Percentiles rank a stretch among this genome's conserved stretches.
Conservation (phyloP, 2,329 filamentous ascomycete genomes). For the Penicillium fuscoglaucum region DNA sequence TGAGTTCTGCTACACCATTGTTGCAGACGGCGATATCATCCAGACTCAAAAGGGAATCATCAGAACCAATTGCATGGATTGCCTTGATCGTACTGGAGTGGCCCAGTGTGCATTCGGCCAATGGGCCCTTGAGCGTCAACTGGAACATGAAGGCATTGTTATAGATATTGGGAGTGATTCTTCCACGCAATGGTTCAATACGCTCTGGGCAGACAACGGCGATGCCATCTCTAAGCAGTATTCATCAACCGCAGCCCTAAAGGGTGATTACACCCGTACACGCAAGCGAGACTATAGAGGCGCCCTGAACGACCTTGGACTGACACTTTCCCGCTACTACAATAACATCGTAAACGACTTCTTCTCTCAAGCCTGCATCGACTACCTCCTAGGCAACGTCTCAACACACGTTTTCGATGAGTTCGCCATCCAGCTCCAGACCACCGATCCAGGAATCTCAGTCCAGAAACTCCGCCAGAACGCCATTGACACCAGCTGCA, state of each 20-base stretch:
- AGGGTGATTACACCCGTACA: slow-evolving; percentile 93
- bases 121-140: slow-evolving; percentile 75
- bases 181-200: slow-evolving; percentile 90
- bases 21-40: slow-evolving; percentile 45
- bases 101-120: slow-evolving; percentile 89
- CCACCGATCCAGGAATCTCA: slow-evolving; percentile 85
- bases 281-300: slow-evolving; percentile 87
- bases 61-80: slow-evolving; percentile 99
- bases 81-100: slow-evolving; percentile 92
- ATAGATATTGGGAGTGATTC: slow-evolving; percentile 75
- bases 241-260: slow-evolving; percentile 90
- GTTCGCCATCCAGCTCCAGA: slow-evolving; percentile 92
- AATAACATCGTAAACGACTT: slow-evolving; percentile 97
- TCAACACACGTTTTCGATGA: slow-evolving; percentile 85
- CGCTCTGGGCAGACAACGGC: slow-evolving; percentile 94
- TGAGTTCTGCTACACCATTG: slow-evolving; percentile 68
- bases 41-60: slow-evolving; percentile 70
- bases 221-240: slow-evolving; percentile 96
- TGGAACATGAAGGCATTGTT: slow-evolving; percentile 72
- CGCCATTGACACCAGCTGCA: slow-evolving; percentile 84
- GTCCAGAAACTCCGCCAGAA: slow-evolving; percentile 80
- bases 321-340: slow-evolving; percentile 75
- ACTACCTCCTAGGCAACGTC: slow-evolving; percentile 88
- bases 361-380: slow-evolving; percentile 91
- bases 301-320: slow-evolving; percentile 83